Evolutionary conservation across 345 rosid species (phyloP).

Genomic region (Populus alba): DNA sequence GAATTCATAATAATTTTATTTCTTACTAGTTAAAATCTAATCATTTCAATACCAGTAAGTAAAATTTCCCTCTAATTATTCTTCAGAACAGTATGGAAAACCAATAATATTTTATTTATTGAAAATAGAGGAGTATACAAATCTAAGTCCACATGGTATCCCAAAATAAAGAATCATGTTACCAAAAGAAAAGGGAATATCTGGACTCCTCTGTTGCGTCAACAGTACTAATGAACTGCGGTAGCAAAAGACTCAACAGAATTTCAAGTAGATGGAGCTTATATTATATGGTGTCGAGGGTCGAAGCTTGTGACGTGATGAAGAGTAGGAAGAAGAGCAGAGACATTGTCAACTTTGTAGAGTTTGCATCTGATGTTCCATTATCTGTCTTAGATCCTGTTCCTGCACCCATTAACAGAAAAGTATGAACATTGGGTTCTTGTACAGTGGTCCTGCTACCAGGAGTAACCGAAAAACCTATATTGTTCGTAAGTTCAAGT

Average conservation of each 20-base stretch:
- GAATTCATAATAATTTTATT: not conserved
- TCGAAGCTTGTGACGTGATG: not conserved
- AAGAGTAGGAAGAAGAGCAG: slow-evolving; percentile 15
- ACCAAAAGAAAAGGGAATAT: not conserved
- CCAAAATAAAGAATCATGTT: not conserved
- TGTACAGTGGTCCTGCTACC: not conserved
- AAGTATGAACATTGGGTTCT: not conserved
- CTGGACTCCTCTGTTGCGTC: not conserved
- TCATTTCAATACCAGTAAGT: not conserved
- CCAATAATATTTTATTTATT: not conserved
- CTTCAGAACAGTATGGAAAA: not conserved
- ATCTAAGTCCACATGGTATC: not conserved
- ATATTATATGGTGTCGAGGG: not conserved
- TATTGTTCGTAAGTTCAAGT: not conserved
- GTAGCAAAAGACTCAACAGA: not conserved
- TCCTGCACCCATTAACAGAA: slow-evolving; percentile 1
- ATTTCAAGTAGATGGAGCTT: not conserved
- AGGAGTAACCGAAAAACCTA: not conserved
- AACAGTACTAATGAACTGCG: not conserved
- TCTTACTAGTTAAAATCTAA: not conserved
- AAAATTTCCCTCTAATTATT: not conserved
- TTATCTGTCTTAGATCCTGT: slow-evolving; percentile 30
- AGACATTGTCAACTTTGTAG: slow-evolving; percentile 13
- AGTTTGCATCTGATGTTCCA: slow-evolving; percentile 25
- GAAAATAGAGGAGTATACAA: not conserved